These are phyloP conservation scores for Poronia punctata DNA, from an alignment of 495 filamentous ascomycete species.

Conservation along the genomic window DNA sequence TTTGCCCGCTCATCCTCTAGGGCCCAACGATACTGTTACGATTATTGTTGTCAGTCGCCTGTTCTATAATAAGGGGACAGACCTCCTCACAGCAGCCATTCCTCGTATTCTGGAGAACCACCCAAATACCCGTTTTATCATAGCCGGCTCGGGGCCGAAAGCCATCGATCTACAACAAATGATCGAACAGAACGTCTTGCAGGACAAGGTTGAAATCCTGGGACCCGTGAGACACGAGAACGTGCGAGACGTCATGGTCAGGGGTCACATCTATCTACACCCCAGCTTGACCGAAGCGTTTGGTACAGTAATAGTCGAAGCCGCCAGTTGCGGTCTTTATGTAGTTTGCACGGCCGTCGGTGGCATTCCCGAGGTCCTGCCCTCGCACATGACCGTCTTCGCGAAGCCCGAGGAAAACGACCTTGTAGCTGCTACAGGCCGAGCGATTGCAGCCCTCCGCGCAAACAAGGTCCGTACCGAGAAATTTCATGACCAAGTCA, in stretches of 20 bases:
- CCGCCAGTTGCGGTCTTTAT: slow-evolving; percentile 88
- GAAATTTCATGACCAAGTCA: slow-evolving; percentile 91
- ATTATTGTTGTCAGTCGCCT: slow-evolving; percentile 96
- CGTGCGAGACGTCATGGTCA: slow-evolving; percentile 96
- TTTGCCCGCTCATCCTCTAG: slow-evolving; percentile 47
- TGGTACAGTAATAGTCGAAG: slow-evolving; percentile 95
- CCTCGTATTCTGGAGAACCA: slow-evolving; percentile 83
- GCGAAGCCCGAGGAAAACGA: slow-evolving; percentile 91
- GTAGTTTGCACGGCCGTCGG: slow-evolving; percentile 95
- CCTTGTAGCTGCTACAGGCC: slow-evolving; percentile 71
- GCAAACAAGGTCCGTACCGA: slow-evolving; percentile 82
- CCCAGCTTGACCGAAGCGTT: slow-evolving; percentile 94
- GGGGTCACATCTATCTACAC: slow-evolving; percentile 93
- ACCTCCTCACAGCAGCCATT: slow-evolving; percentile 88
- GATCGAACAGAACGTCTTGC: slow-evolving; percentile 90
- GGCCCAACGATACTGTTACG: slow-evolving; percentile 80
- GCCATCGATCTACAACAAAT: slow-evolving; percentile 97
- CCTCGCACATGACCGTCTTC: slow-evolving; percentile 89
- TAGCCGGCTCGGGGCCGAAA: slow-evolving; percentile 90
- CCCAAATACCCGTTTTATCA: slow-evolving; percentile 93
- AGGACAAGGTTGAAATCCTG: slow-evolving; percentile 87
- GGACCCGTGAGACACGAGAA: slow-evolving; percentile 92
- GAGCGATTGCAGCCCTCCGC: slow-evolving; percentile 73
- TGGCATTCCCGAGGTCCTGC: slow-evolving; percentile 92
- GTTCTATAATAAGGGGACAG: slow-evolving; percentile 98